Percentiles rank a stretch among this genome's conserved stretches.
phyloP scores from a whole-genome alignment of 192 early-diverging fungal genomes.

The Coemansia sp. region DNA sequence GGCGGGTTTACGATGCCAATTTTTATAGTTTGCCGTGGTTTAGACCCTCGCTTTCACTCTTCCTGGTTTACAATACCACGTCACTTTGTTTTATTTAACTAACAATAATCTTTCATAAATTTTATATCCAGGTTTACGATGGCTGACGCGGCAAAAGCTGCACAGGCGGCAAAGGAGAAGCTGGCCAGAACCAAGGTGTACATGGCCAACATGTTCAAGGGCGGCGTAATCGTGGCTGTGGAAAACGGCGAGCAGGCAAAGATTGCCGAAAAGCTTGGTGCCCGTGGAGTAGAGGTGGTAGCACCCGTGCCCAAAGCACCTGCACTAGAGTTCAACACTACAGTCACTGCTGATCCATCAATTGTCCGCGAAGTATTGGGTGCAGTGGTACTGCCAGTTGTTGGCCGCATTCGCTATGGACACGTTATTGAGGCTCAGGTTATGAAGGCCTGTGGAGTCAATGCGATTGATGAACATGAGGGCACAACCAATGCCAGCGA shows the following conservation, averaged over 20 bases:
- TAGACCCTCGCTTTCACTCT: too few species aligned
- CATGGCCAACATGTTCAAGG: slow-evolving; percentile 96
- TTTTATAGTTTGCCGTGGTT: too few species aligned
- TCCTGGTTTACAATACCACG: too few species aligned
- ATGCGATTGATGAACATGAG: slow-evolving; percentile 99
- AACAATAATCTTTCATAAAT: not conserved
- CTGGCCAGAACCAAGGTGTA: not conserved
- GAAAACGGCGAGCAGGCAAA: slow-evolving; percentile 95
- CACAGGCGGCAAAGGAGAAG: not conserved
- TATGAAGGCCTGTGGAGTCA: slow-evolving; percentile 82
- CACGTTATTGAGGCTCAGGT: slow-evolving; percentile 99
- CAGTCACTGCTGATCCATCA: too few species aligned
- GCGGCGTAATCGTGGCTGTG: slow-evolving; percentile 99
- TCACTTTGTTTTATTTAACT: too few species aligned
- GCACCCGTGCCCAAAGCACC: slow-evolving; percentile 94
- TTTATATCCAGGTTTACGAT: not conserved
- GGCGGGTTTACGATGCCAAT: too few species aligned
- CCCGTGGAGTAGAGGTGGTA: slow-evolving; percentile 95
- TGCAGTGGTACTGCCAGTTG: slow-evolving; percentile 97
- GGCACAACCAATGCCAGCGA: too few species aligned
- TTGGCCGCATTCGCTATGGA: slow-evolving; percentile 98
- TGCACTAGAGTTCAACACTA: too few species aligned
- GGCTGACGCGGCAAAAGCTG: not conserved
- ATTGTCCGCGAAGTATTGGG: too few species aligned
- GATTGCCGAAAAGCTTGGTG: slow-evolving; percentile 96